These are phyloP conservation scores for Thermothielavioides terrestris DNA, from an alignment of 495 filamentous ascomycete genomes.

Conservation along the genomic window DNA sequence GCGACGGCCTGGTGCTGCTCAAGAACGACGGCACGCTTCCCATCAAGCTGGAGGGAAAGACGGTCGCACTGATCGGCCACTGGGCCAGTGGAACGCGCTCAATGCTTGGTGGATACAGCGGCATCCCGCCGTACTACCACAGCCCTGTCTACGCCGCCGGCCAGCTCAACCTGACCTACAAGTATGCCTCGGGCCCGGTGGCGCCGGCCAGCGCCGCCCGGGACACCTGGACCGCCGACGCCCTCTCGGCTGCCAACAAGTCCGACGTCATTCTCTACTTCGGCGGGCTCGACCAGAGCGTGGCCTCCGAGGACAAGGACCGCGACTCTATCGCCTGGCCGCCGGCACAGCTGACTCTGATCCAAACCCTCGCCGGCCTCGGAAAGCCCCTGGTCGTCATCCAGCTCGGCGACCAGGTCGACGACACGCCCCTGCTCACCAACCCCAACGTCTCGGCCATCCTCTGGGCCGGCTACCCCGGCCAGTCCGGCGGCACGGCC, in stretches of 20 bases:
- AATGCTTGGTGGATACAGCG: slow-evolving; percentile 36
- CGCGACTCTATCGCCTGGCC: slow-evolving; percentile 37
- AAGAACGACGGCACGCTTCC: slow-evolving; percentile 30
- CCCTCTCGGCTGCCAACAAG: slow-evolving; percentile 24
- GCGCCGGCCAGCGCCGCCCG: slow-evolving; percentile 36
- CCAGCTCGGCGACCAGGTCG: slow-evolving; percentile 45
- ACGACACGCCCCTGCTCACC: slow-evolving; percentile 42
- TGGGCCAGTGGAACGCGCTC: slow-evolving; percentile 26
- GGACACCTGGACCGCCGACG: slow-evolving; percentile 42
- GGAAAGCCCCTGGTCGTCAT: slow-evolving; percentile 34
- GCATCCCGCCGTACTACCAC: slow-evolving; percentile 28
- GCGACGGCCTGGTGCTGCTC: slow-evolving; percentile 30
- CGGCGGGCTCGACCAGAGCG: slow-evolving; percentile 36
- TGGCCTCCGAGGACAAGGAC: slow-evolving; percentile 27
- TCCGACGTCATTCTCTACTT: slow-evolving; percentile 37
- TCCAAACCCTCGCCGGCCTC: slow-evolving; percentile 26
- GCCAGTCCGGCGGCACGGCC: slow-evolving; percentile 46
- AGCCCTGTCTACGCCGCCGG: slow-evolving; percentile 27
- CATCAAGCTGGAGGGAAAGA: slow-evolving; percentile 6
- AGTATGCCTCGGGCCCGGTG: slow-evolving; percentile 24
- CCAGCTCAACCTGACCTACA: slow-evolving; percentile 12
- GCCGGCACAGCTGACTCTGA: slow-evolving; percentile 32
- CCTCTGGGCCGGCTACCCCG: slow-evolving; percentile 46
- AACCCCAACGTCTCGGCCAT: slow-evolving; percentile 45
- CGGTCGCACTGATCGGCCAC: slow-evolving; percentile 35